Percentiles rank a stretch among this genome's conserved stretches.
These are phyloP conservation scores for Dalbergia oliveri DNA, from an alignment of 306 rosid species.

Conservation along the genomic window DNA sequence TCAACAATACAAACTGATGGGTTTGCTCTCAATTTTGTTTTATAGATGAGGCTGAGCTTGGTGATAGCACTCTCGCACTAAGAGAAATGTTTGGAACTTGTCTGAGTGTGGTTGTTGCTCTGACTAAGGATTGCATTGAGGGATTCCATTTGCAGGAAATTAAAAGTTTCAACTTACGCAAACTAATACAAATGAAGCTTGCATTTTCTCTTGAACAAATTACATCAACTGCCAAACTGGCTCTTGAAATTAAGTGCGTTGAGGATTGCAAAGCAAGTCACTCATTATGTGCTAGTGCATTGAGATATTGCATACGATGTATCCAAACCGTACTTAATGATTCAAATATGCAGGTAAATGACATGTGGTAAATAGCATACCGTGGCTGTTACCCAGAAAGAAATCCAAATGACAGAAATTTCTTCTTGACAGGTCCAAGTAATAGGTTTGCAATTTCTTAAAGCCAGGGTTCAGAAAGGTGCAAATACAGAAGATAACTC, in stretches of 20 bases:
- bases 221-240: conserved; percentile 69
- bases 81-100: conserved; percentile 73
- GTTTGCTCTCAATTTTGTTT: conserved; percentile 39
- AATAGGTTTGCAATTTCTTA: conserved; percentile 87
- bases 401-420: conserved; percentile 43
- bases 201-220: conserved; percentile 83
- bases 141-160: conserved; percentile 68
- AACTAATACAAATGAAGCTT: conserved; percentile 75
- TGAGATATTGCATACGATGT: conserved; percentile 67
- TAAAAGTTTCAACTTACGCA: conserved; percentile 55
- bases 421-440: conserved; percentile 73
- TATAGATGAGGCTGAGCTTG: conserved; percentile 73
- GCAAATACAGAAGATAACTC: conserved; percentile 62
- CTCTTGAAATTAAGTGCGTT: conserved; percentile 59
- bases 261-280: conserved; percentile 55
- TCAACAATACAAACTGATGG: conserved; percentile 33
- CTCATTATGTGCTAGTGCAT: conserved; percentile 47
- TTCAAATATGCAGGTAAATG: conserved; percentile 77
- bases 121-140: conserved; percentile 73
- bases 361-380: conserved; percentile 39
- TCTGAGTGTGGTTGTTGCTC: conserved; percentile 62
- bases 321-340: conserved; percentile 69
- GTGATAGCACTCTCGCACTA: conserved; percentile 53
- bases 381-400: conserved; percentile 40
- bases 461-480: conserved; percentile 67